Evolutionary conservation across 225 moss, liverwort and hornwort species (phyloP).

Genomic region (Anthoceros angustus): DNA sequence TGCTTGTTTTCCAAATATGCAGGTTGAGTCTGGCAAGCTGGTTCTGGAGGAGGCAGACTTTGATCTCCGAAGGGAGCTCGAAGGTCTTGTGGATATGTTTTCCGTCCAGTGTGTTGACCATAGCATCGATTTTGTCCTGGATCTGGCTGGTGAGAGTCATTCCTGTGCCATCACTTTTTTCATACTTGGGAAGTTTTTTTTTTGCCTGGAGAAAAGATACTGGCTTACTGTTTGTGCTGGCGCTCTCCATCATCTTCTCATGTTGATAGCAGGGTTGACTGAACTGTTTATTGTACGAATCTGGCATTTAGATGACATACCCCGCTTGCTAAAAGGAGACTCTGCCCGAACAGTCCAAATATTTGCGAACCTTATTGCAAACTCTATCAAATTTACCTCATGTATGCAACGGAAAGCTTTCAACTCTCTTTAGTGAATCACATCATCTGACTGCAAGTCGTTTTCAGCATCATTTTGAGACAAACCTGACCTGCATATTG

Average conservation of each 20-base stretch:
- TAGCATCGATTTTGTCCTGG: slow-evolving; percentile 61
- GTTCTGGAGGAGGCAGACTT: slow-evolving; percentile 52
- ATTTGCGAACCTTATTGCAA: slow-evolving; percentile 63
- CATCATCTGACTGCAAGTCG: too few species aligned
- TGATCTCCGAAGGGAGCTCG: slow-evolving; percentile 67
- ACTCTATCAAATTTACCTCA: slow-evolving; percentile 53
- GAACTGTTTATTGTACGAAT: slow-evolving; percentile 10
- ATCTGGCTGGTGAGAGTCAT: slow-evolving; percentile 35
- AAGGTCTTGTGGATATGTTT: slow-evolving; percentile 83
- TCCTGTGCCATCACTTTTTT: neutral
- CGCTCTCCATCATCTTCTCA: too few species aligned
- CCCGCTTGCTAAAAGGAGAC: slow-evolving; percentile 46
- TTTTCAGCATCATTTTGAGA: too few species aligned
- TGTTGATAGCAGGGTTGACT: slow-evolving; percentile 21
- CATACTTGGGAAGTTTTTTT: neutral
- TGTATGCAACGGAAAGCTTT: neutral
- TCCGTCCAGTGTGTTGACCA: slow-evolving; percentile 69
- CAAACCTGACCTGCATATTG: neutral
- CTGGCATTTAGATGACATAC: slow-evolving; percentile 42
- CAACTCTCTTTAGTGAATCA: too few species aligned
- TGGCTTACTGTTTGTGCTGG: too few species aligned
- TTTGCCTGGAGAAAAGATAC: neutral
- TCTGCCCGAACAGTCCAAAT: slow-evolving; percentile 59
- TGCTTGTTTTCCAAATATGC: neutral
- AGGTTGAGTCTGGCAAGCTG: slow-evolving; percentile 88